Percentiles rank a stretch among this genome's conserved stretches.
Evolutionary conservation across 2,329 filamentous ascomycete species (phyloP).

Genomic region (Botrytis tulipae): DNA sequence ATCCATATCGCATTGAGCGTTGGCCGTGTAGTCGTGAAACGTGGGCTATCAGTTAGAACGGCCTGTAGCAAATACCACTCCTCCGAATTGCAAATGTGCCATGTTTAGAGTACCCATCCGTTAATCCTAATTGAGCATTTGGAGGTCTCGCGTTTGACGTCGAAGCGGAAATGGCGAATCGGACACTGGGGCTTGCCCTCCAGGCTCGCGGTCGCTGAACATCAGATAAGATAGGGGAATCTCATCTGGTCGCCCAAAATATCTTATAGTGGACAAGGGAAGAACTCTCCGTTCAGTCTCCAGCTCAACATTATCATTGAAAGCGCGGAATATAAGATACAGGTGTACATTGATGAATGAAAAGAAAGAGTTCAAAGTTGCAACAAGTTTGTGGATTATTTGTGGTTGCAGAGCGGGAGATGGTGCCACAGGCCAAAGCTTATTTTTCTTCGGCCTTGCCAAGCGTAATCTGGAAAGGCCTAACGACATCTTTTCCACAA

Average conservation of each 20-base stretch:
- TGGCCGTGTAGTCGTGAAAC: not conserved
- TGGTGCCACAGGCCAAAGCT: not conserved
- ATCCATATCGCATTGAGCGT: not conserved
- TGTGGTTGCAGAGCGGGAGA: not conserved
- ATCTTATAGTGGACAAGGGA: not conserved
- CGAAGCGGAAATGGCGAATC: not conserved
- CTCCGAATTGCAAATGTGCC: not conserved
- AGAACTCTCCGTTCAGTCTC: not conserved
- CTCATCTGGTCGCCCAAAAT: not conserved
- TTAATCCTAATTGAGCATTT: not conserved
- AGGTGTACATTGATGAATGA: not conserved
- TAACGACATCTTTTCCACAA: not conserved
- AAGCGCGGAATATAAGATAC: not conserved
- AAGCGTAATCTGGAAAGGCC: not conserved
- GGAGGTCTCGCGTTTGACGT: not conserved
- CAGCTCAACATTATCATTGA: not conserved
- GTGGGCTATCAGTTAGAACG: not conserved
- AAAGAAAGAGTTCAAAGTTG: not conserved
- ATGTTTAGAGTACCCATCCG: not conserved
- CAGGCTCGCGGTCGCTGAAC: not conserved
- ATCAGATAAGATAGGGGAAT: not conserved
- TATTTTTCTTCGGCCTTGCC: not conserved
- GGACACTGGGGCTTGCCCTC: not conserved
- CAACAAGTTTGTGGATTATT: not conserved
- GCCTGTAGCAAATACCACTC: not conserved